phyloP scores from a whole-genome alignment of 768 basidiomycete species.

The Lactarius hatsudake region DNA sequence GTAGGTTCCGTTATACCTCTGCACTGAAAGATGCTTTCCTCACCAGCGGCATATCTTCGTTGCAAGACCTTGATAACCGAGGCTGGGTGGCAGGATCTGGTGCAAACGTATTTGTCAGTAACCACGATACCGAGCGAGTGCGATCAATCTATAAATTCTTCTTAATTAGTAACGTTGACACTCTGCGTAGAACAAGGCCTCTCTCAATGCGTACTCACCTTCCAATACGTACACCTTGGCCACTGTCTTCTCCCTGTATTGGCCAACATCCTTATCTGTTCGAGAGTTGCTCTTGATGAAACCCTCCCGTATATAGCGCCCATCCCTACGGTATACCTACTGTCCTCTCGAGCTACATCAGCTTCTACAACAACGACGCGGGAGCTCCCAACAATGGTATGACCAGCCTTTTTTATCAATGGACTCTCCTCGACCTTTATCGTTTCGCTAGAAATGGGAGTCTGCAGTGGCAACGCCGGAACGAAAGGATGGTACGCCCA shows the following conservation, averaged over 20 bases:
- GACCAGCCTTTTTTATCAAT: not conserved
- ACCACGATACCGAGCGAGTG: slow-evolving; percentile 67
- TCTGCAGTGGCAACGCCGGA: slow-evolving; percentile 50
- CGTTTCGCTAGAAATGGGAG: slow-evolving; percentile 40
- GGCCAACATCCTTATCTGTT: not conserved
- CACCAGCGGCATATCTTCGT: slow-evolving; percentile 46
- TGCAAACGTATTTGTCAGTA: slow-evolving; percentile 66
- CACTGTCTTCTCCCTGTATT: slow-evolving; percentile 55
- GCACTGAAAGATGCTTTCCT: slow-evolving; percentile 52
- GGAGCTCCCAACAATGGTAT: slow-evolving; percentile 60
- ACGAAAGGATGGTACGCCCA: slow-evolving; percentile 44
- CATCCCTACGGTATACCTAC: slow-evolving; percentile 67
- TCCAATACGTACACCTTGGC: slow-evolving; percentile 64
- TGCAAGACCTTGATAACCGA: slow-evolving; percentile 50
- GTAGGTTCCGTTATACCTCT: slow-evolving; percentile 56
- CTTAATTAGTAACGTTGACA: not conserved
- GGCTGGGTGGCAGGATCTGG: slow-evolving; percentile 54
- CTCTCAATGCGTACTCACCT: slow-evolving; percentile 57
- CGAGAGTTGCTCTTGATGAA: not conserved
- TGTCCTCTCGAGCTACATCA: slow-evolving; percentile 56
- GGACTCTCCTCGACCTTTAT: not conserved
- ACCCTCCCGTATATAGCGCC: slow-evolving; percentile 33
- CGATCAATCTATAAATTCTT: slow-evolving; percentile 12
- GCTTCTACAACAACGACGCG: slow-evolving; percentile 47
- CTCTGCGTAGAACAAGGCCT: slow-evolving; percentile 42